phyloP scores from a whole-genome alignment of 176 grass and related monocot genomes.

The Aegilops bicornis region DNA sequence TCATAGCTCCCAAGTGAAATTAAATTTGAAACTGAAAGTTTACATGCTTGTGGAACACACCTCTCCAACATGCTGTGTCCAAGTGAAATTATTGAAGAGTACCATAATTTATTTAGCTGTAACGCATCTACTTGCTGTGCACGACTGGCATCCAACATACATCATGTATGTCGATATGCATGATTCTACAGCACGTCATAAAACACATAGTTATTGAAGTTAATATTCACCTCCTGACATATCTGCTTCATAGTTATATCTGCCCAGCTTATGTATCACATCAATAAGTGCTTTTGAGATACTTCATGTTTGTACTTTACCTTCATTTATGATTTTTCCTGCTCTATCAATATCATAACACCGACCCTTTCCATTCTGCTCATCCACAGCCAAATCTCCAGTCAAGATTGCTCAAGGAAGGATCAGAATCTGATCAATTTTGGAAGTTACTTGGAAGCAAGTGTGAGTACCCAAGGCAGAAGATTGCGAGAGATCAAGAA shows the following conservation, averaged over 20 bases:
- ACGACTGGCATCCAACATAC: too few species aligned
- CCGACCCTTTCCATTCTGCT: background rate
- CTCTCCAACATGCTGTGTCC: too few species aligned
- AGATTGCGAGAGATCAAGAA: constrained; percentile 78
- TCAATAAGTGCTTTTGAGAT: constrained; percentile 1
- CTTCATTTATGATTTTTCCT: background rate
- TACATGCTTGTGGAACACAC: too few species aligned
- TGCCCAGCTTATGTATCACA: background rate
- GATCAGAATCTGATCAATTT: constrained; percentile 92
- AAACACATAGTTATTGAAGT: too few species aligned
- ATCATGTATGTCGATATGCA: too few species aligned
- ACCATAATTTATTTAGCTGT: too few species aligned
- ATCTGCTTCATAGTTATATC: background rate
- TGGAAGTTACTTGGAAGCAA: constrained; percentile 90
- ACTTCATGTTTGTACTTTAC: background rate
- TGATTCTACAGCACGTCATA: too few species aligned
- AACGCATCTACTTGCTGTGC: too few species aligned
- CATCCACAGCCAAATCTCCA: constrained; percentile 82
- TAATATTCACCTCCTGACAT: too few species aligned
- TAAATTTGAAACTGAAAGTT: too few species aligned
- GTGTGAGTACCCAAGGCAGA: constrained; percentile 86
- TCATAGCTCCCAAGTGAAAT: too few species aligned
- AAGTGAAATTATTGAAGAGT: too few species aligned
- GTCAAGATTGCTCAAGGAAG: constrained; percentile 92
- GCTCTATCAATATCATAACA: constrained; percentile 9